These are phyloP conservation scores for Sarocladiaceae sp. DNA, from an alignment of 2,329 filamentous ascomycete species.

Conservation along the genomic window DNA sequence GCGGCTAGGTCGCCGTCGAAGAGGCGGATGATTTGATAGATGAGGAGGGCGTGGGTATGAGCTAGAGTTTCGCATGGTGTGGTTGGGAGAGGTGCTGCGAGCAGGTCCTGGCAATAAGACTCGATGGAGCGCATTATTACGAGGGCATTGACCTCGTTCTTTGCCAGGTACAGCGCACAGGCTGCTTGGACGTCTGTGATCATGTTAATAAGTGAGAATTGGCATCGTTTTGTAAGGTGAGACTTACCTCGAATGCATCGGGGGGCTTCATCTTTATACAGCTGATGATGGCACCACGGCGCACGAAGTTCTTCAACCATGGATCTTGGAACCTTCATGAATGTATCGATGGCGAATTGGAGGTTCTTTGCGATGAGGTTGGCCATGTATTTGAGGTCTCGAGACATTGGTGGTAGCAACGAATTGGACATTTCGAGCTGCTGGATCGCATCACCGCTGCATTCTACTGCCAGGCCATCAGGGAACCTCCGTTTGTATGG, in stretches of 20 bases:
- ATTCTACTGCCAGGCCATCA: neutral
- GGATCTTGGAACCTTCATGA: slow-evolving; percentile 41
- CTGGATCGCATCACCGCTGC: neutral
- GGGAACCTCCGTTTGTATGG: neutral
- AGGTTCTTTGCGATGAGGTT: slow-evolving; percentile 28
- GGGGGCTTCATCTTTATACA: slow-evolving; percentile 50
- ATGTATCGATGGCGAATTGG: slow-evolving; percentile 43
- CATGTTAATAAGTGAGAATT: neutral
- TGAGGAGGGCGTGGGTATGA: slow-evolving; percentile 41
- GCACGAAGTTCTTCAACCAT: slow-evolving; percentile 47
- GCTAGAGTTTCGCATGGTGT: slow-evolving; percentile 29
- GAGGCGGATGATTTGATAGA: slow-evolving; percentile 46
- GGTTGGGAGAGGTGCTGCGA: slow-evolving; percentile 27
- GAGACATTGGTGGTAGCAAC: slow-evolving; percentile 19
- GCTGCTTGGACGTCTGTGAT: slow-evolving; percentile 44
- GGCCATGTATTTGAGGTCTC: slow-evolving; percentile 18
- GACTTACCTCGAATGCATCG: slow-evolving; percentile 41
- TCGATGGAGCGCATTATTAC: slow-evolving; percentile 46
- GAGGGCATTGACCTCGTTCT: slow-evolving; percentile 41
- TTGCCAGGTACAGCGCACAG: slow-evolving; percentile 48
- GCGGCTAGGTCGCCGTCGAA: slow-evolving; percentile 46
- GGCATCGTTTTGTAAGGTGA: no score
- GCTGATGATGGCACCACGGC: slow-evolving; percentile 48
- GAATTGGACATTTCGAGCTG: neutral
- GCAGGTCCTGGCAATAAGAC: slow-evolving; percentile 37